Evolutionary conservation across 306 rosid genomes (phyloP), one percentile per base, ranked within the genome.

Genomic region (Quercus gilva): DNA sequence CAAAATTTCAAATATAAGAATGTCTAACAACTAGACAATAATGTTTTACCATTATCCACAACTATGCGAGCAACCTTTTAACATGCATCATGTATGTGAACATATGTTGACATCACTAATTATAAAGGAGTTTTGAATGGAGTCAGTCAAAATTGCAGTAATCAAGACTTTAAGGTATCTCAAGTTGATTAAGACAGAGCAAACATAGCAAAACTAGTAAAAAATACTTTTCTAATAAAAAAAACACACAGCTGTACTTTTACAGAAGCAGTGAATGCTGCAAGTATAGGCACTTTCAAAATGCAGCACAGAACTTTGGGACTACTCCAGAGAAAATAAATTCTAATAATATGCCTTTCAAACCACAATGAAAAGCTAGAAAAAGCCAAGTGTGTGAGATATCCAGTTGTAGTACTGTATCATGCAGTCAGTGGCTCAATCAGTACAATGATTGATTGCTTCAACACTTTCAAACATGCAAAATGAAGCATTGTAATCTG

Each of bases 371-470:
- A 64, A 49, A 17, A 14, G 21, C 70, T 64, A 64, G 41, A 18
- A 1, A 35, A 29, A 64, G 45, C 70, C 45, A 29, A 31, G 18
- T 11, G 70, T 17, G 21, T 28, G 70, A 28, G 21, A 64, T 26
- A 15, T 64, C 41, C 45, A 3, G 70, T 17, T 64, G 41, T 64
- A 15, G 70, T 28, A 7, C 20, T 64, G 41, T 6, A 6, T 64
- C 70, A 64, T 18, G 52, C 51, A 68, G 4, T n/a, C 52, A 68
- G 4, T 0, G 52, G 13, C 26, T 68, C 53, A 68, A 19, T 9
- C 6, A 10, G 72, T 68, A 35, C 45, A 68, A 68, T 68, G 72
- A 68, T 35, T 35, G 72, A 35, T 68, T 68, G 28, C 72, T 68
- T 7, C n/a, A 19, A 68, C 51, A 19, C 53, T 35, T 35, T 68